These are phyloP conservation scores for Persicaria tinctoria DNA, from an alignment of 148 eudicot genomes.

Conservation along the genomic window DNA sequence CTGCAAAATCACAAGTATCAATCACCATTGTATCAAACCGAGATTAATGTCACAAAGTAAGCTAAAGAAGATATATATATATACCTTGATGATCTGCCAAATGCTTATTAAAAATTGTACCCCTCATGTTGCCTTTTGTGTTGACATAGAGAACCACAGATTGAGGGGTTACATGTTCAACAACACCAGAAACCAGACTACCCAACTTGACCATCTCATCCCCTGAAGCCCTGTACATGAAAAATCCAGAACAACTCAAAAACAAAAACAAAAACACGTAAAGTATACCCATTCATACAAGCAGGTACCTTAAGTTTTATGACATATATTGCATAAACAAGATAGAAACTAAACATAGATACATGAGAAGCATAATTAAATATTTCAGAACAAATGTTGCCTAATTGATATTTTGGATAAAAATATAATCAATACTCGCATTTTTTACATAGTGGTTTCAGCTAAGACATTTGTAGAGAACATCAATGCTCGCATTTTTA, in stretches of 20 bases:
- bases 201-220: constrained; percentile 65
- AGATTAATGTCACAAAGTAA: no score
- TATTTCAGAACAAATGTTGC: not conserved
- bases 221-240: constrained; percentile 33
- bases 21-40: no score
- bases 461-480: no score
- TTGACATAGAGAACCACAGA: no score
- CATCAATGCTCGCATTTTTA: not conserved
- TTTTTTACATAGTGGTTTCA: not conserved
- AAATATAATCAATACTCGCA: not conserved
- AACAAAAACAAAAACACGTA: not conserved
- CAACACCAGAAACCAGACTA: constrained; percentile 77
- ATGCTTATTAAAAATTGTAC: no score
- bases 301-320: not conserved
- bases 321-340: not conserved
- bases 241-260: not conserved
- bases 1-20: no score
- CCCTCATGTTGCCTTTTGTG: no score
- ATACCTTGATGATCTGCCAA: no score
- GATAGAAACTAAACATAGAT: not conserved
- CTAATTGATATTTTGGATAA: not conserved
- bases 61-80: no score
- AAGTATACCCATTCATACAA: not conserved
- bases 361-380: not conserved
- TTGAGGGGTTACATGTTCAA: constrained; percentile 59